Base-by-base conservation (phyloP, 2,329 filamentous ascomycete genomes). In the Ascochyta rabiei region DNA sequence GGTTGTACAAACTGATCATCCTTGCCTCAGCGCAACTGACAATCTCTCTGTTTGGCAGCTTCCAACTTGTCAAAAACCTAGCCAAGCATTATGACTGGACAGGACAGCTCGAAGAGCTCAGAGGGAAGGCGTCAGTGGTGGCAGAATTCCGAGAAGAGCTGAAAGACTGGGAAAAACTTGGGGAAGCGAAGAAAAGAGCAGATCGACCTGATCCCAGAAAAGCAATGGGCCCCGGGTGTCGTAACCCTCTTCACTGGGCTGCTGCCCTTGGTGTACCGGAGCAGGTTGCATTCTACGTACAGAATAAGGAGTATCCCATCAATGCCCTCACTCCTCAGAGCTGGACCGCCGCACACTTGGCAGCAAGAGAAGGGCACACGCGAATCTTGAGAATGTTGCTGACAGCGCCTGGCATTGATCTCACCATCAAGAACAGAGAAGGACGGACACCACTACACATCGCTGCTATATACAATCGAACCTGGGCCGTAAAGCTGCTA, bases 191-290 rank as follows among this genome's bases (percentile, higher is more conserved):
- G 15, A 53, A 24, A 13, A n/a, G 24, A 15, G 6, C 24, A 12
- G 12, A 26, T 19, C 23, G 31, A 13, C 16, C 28, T 7, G 31
- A 39, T 13, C 24, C 19, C 31, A 31, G 23, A 19, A 56, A 49
- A 9, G 23, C 45, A 6, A 57, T 57, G 48, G 62, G 60, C 3
- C 60, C 62, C 15, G 62, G 49, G 2, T 55, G 49, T 2, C 58
- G 59, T 3, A 65, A 65, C 23, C 54, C 60, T 6, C 53, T 65
- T 1, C 62, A 65, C 28, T 60, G 59, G 60, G 60, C 62, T 15
- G 60, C 59, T 15, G 60, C 60, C 0, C 46, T 63, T 4, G 47
- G 54, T 6, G 53, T 57, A 6, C 44, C 53, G 1, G 40, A 58
- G 13, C 56, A 62, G 47, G 60, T 62, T 16, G 38, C 38, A 6